Evolutionary conservation across 306 rosid species (phyloP), one percentile per base, ranked within the genome.

Genomic region (Psophocarpus tetragonolobus): DNA sequence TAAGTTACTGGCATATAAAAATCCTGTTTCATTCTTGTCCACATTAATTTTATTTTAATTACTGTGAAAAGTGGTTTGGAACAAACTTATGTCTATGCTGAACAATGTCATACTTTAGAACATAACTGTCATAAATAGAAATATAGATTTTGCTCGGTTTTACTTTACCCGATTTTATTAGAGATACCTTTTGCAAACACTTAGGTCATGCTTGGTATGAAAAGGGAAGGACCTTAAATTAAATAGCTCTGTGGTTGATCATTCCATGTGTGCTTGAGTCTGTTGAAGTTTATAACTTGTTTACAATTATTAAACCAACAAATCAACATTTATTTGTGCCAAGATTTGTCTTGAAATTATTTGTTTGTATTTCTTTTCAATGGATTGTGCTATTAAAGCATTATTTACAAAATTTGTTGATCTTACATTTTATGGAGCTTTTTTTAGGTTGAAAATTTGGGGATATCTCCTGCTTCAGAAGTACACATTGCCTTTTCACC

Each of bases 401-500:
- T 72, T 48, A 64, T 20, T 56, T 35, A 38, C 20, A 47, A 50
- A 60, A 39, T 71, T 42, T 58, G 62, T 65, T 35, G 69, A 63
- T 27, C 15, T 17, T 73, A 18, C 68, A 76, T 84, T 77, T 79
- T 75, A 74, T 50, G 23, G 71, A 58, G 72, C 56, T 73, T 85
- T 45, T 72, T 84, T 75, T 84, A 95, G 99, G 92, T 91, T 72
- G 97, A 95, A 81, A 90, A 95, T 77, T 42, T 58, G 15, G 97
- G 97, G 78, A 76, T 86, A 54, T 82, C 90, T 82, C 84, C 97
- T 74, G 86, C 88, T 76, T 90, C 93, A 29, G 94, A 95, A 77
- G 85, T 92, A 48, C 87, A 85, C 68, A 88, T 95, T 84, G 88
- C 99, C 14, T 92, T 95, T 78, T 89, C 97, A 35, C 97, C 99